These are phyloP conservation scores for Colletotrichum lentis DNA, from an alignment of 2,329 filamentous ascomycete genomes.

Conservation along the genomic window DNA sequence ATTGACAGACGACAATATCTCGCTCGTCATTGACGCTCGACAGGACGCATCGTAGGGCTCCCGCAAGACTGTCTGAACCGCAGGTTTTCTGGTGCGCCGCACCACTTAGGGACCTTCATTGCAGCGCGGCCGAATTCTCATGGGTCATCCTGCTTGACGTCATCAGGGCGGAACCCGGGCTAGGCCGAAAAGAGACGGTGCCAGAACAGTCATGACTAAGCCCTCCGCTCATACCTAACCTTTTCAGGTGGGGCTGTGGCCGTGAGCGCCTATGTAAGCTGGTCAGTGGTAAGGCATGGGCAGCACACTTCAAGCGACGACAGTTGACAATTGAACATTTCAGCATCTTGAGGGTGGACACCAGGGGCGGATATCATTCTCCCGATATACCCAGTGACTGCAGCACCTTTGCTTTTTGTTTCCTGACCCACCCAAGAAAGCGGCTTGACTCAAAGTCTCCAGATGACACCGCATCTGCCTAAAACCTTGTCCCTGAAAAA, in stretches of 20 bases:
- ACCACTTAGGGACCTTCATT: background rate
- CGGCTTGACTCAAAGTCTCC: constrained; percentile 9
- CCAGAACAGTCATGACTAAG: constrained; percentile 3
- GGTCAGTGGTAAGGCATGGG: no score
- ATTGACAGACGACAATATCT: background rate
- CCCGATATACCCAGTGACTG: background rate
- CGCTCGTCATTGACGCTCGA: background rate
- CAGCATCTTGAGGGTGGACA: no score
- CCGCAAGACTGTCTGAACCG: background rate
- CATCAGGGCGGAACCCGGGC: background rate
- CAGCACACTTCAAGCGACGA: background rate
- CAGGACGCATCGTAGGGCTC: background rate
- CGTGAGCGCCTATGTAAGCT: no score
- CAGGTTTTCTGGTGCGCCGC: background rate
- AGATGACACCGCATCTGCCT: constrained; percentile 31
- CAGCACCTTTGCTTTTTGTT: background rate
- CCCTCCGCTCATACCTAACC: background rate
- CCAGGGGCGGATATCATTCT: background rate
- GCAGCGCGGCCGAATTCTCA: constrained; percentile 8
- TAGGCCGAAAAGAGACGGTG: background rate
- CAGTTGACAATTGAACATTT: constrained; percentile 10
- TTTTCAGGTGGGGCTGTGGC: background rate
- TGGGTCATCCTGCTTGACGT: constrained; percentile 13
- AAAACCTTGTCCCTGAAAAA: constrained; percentile 15
- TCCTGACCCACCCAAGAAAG: background rate